These are phyloP conservation scores for Aspergillus chevalieri DNA, from an alignment of 2,329 filamentous ascomycete species.

Conservation along the genomic window DNA sequence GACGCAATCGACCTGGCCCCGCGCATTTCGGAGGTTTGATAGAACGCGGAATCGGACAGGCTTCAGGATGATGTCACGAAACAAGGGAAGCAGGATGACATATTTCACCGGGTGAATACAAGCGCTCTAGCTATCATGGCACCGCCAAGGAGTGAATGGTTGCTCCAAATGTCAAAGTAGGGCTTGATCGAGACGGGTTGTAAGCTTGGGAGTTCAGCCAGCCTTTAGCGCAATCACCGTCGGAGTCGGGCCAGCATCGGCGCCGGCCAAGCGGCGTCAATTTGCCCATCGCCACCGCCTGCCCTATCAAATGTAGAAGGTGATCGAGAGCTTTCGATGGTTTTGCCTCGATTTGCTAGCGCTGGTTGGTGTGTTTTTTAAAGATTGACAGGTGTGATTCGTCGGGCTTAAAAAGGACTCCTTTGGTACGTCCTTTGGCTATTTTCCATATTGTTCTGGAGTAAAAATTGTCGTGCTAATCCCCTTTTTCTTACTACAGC, in stretches of 20 bases:
- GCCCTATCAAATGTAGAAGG: slow-evolving; percentile 19
- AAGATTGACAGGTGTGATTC: too few relatives aligned
- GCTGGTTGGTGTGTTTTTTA: too few relatives aligned
- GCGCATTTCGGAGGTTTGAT: slow-evolving; percentile 34
- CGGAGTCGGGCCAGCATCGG: slow-evolving; percentile 13
- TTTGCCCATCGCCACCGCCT: slow-evolving; percentile 20
- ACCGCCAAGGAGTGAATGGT: slow-evolving; percentile 4
- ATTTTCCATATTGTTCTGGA: too few relatives aligned
- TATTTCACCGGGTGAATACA: slow-evolving; percentile 19
- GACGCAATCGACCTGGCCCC: slow-evolving; percentile 34
- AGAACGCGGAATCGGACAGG: slow-evolving; percentile 15
- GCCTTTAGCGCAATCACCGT: slow-evolving; percentile 8
- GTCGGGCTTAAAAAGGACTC: too few relatives aligned
- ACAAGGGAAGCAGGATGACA: slow-evolving; percentile 21
- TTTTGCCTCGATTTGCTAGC: background rate
- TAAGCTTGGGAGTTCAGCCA: slow-evolving; percentile 5
- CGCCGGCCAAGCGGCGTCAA: slow-evolving; percentile 8
- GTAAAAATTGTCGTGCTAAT: background rate
- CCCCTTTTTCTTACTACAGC: background rate
- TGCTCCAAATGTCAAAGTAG: background rate
- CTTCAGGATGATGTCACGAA: slow-evolving; percentile 21
- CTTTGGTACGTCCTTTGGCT: too few relatives aligned
- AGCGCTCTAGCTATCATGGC: slow-evolving; percentile 13
- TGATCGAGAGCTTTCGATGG: slow-evolving; percentile 28
- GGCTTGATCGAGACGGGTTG: slow-evolving; percentile 1